These are phyloP conservation scores for Podaxis sp. DNA, from an alignment of 768 basidiomycete species.

Conservation along the genomic window DNA sequence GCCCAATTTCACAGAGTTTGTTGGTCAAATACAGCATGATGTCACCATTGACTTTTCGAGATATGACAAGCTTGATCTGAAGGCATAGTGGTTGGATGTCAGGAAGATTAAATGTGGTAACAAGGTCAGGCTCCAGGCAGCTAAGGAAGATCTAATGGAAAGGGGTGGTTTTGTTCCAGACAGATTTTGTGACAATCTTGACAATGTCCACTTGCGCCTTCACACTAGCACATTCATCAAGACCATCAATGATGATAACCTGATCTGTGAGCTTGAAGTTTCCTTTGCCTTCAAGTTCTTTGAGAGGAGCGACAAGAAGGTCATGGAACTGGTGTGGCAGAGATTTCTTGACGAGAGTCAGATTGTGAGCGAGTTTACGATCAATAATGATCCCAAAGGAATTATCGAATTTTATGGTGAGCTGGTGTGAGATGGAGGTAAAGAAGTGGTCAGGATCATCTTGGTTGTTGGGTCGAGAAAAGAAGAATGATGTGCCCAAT, in stretches of 20 bases:
- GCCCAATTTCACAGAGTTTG: conserved; percentile 1
- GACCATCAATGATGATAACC: neutral
- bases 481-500: neutral
- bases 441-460: neutral
- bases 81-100: too few species aligned
- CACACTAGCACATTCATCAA: conserved; percentile 1
- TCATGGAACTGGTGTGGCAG: neutral
- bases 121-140: conserved; percentile 6
- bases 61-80: neutral
- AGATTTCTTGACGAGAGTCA: neutral
- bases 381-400: neutral
- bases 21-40: conserved; percentile 10
- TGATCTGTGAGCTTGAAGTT: neutral
- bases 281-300: neutral
- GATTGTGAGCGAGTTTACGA: neutral
- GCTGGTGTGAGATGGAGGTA: neutral
- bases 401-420: neutral
- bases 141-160: conserved; percentile 1
- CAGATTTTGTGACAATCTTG: neutral
- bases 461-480: neutral
- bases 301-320: neutral
- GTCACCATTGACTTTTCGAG: conserved; percentile 9
- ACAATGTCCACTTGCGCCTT: neutral
- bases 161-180: neutral
- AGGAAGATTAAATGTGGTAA: conserved; percentile 2